phyloP scores from a whole-genome alignment of 139 green algal species.

The Ettlia oleoabundans region DNA sequence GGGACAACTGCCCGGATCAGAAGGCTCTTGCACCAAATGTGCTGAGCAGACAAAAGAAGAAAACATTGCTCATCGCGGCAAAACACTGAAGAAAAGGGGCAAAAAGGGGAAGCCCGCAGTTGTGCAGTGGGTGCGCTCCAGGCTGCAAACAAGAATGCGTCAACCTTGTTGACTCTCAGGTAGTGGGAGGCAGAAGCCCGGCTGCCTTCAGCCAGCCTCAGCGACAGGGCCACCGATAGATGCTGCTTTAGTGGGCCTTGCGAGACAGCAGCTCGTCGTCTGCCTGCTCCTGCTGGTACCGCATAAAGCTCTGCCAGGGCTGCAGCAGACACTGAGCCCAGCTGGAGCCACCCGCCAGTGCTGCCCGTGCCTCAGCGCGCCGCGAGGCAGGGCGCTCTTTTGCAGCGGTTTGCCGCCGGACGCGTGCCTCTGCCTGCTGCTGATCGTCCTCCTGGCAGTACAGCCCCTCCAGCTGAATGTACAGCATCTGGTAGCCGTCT shows the following conservation, averaged over 20 bases:
- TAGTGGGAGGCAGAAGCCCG: too few relatives aligned
- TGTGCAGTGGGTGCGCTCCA: too few relatives aligned
- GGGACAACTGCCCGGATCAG: too few relatives aligned
- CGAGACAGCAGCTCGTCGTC: neutral
- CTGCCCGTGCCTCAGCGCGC: neutral
- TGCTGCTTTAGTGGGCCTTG: neutral
- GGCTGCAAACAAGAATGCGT: too few relatives aligned
- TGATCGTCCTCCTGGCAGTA: neutral
- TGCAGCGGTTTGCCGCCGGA: neutral
- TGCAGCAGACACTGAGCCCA: neutral
- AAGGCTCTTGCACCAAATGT: too few relatives aligned
- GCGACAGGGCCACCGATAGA: too few relatives aligned
- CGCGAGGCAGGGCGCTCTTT: neutral
- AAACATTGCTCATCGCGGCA: too few relatives aligned
- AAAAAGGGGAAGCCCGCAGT: too few relatives aligned
- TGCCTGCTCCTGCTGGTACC: neutral
- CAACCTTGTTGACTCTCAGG: too few relatives aligned
- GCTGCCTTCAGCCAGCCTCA: too few relatives aligned
- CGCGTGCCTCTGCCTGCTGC: neutral
- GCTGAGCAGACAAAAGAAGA: too few relatives aligned
- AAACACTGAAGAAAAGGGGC: too few relatives aligned
- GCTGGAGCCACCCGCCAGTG: neutral
- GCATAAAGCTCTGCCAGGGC: neutral
- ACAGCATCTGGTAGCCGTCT: constrained; percentile 25
- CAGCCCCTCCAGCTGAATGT: constrained; percentile 33